Percentiles rank a stretch among this genome's conserved stretches.
These are phyloP conservation scores for Lecanosticta acicola DNA, from an alignment of 2,329 filamentous ascomycete genomes.

Conservation along the genomic window DNA sequence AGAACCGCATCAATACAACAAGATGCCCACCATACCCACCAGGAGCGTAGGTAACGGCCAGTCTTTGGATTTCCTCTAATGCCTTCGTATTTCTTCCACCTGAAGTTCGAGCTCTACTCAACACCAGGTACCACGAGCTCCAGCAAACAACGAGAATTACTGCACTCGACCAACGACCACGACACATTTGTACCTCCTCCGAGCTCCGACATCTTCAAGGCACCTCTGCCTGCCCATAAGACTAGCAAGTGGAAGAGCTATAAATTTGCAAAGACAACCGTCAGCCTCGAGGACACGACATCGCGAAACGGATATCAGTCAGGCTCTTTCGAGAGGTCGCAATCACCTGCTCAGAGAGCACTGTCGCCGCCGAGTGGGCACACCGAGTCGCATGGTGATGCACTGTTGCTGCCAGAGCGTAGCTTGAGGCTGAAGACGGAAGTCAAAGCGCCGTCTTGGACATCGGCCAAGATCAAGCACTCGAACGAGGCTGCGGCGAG, in stretches of 20 bases:
- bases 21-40: slow-evolving; percentile 6
- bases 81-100: slow-evolving; percentile 61
- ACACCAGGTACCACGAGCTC: slow-evolving; percentile 24
- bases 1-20: neutral
- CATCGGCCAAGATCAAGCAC: slow-evolving; percentile 32
- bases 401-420: slow-evolving; percentile 32
- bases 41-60: neutral
- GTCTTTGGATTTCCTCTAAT: slow-evolving; percentile 32
- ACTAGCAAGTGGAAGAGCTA: slow-evolving; percentile 34
- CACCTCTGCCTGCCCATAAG: slow-evolving; percentile 40
- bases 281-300: slow-evolving; percentile 1
- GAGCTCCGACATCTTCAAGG: slow-evolving; percentile 43
- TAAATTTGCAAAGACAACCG: slow-evolving; percentile 13
- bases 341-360: slow-evolving; percentile 8
- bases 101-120: slow-evolving; percentile 55
- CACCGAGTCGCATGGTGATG: slow-evolving; percentile 31
- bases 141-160: slow-evolving; percentile 7
- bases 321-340: slow-evolving; percentile 11
- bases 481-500: slow-evolving; percentile 46
- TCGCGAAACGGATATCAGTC: slow-evolving; percentile 2
- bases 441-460: slow-evolving; percentile 30
- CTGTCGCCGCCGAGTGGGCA: slow-evolving; percentile 17
- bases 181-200: slow-evolving; percentile 36
- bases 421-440: slow-evolving; percentile 34
- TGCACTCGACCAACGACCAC: slow-evolving; percentile 8